A percentile compares a stretch with the other conserved stretches of the same genome.
Evolutionary conservation across 768 basidiomycete genomes (phyloP).

Genomic region (Ramaria rubella): DNA sequence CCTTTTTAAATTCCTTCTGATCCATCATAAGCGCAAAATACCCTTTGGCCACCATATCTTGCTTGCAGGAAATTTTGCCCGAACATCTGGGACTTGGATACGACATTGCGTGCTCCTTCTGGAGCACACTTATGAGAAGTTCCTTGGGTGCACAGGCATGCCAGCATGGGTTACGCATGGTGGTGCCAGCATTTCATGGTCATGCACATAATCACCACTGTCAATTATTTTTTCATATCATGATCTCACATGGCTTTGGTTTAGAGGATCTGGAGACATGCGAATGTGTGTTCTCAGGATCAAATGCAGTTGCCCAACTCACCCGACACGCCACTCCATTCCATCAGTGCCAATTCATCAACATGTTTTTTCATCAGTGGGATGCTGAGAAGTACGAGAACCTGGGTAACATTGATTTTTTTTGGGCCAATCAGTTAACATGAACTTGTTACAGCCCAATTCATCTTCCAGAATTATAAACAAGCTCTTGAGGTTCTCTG

Average conservation of each 20-base stretch:
- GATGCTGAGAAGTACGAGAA: conserved; percentile 29
- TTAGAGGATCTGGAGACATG: conserved; percentile 31
- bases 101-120: conserved; percentile 22
- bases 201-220: conserved; percentile 22
- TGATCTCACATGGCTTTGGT: conserved; percentile 24
- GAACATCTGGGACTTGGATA: conserved; percentile 14
- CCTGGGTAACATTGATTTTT: conserved; percentile 21
- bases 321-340: conserved; percentile 24
- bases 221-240: conserved; percentile 28
- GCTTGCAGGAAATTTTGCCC: conserved; percentile 19
- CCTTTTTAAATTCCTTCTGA: background rate
- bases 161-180: background rate
- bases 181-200: conserved; percentile 22
- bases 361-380: conserved; percentile 28
- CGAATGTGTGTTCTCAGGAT: conserved; percentile 27
- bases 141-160: conserved; percentile 13
- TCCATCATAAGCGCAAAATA: conserved; percentile 22
- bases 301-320: too few species aligned
- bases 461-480: too few species aligned
- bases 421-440: too few species aligned
- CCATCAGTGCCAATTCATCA: conserved; percentile 26
- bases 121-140: conserved; percentile 18
- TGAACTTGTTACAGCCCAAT: too few species aligned
- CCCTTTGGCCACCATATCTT: conserved; percentile 19
- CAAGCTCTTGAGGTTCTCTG: background rate